Evolutionary conservation across 2,329 filamentous ascomycete genomes (phyloP).

Genomic region (Monosporascus sp.): DNA sequence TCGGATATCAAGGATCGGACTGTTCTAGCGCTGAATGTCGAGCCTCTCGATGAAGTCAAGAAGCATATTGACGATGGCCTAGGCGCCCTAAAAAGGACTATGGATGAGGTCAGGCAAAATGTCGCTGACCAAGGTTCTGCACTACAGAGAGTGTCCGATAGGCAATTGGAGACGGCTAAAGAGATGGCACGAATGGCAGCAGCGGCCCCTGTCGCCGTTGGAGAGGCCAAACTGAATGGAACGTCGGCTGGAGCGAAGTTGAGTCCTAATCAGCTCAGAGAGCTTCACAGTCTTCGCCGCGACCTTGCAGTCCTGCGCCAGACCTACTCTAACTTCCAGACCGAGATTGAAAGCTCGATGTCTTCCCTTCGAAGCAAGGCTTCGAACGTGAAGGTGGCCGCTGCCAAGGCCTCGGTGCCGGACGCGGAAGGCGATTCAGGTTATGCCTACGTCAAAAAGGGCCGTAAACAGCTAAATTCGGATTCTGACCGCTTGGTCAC

Average conservation of each 20-base stretch:
- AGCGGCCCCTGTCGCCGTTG: constrained; percentile 40
- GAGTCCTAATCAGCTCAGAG: constrained; percentile 61
- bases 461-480: constrained; percentile 78
- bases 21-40: constrained; percentile 90
- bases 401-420: constrained; percentile 65
- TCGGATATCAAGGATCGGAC: constrained; percentile 90
- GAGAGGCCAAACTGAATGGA: constrained; percentile 42
- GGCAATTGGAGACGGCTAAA: constrained; percentile 82
- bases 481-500: constrained; percentile 89
- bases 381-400: constrained; percentile 69
- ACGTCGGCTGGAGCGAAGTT: constrained; percentile 33
- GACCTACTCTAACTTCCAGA: constrained; percentile 86
- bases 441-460: constrained; percentile 75
- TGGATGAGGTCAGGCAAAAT: constrained; percentile 81
- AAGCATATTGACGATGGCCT: constrained; percentile 92
- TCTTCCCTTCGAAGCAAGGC: constrained; percentile 76
- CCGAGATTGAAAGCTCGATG: constrained; percentile 87
- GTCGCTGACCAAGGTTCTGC: constrained; percentile 78
- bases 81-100: constrained; percentile 69
- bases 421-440: constrained; percentile 73
- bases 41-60: constrained; percentile 92
- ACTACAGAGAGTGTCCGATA: constrained; percentile 81
- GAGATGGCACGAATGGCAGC: constrained; percentile 65
- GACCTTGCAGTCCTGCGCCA: constrained; percentile 90
- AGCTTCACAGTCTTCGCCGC: constrained; percentile 76